Percentiles rank a stretch among this genome's conserved stretches.
These are phyloP conservation scores for Ambrosiella beaveri DNA, from an alignment of 2,329 filamentous ascomycete species.

Conservation along the genomic window DNA sequence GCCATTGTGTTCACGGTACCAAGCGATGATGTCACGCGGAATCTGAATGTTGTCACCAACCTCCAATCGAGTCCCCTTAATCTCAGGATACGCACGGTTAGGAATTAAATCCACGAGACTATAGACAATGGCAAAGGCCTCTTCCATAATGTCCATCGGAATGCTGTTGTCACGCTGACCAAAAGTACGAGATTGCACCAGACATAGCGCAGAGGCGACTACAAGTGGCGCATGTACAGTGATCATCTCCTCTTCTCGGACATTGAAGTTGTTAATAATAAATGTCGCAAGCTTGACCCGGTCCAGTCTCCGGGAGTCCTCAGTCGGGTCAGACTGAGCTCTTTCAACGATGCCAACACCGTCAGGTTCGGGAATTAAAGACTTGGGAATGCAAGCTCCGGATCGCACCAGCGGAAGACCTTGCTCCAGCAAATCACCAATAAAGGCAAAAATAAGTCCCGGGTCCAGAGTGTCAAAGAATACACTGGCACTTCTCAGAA, in stretches of 20 bases:
- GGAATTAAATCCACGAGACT: conserved; percentile 47
- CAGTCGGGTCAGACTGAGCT: neutral
- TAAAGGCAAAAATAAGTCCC: conserved; percentile 74
- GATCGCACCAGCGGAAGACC: conserved; percentile 23
- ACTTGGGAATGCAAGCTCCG: conserved; percentile 24
- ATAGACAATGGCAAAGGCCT: conserved; percentile 32
- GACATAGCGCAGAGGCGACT: conserved; percentile 39
- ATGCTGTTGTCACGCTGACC: neutral
- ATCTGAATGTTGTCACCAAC: conserved; percentile 24
- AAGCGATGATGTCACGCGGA: conserved; percentile 42
- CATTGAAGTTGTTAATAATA: conserved; percentile 74
- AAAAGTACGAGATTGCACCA: conserved; percentile 5
- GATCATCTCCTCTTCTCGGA: conserved; percentile 91
- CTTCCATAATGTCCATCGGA: conserved; percentile 15
- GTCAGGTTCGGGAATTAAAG: neutral
- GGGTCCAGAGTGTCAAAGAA: conserved; percentile 98
- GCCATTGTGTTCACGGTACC: conserved; percentile 54
- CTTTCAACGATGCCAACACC: neutral
- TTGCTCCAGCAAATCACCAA: conserved; percentile 49
- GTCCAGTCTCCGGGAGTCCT: conserved; percentile 32
- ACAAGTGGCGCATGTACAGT: conserved; percentile 67
- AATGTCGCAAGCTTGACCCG: conserved; percentile 64
- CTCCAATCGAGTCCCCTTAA: conserved; percentile 12
- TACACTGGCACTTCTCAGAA: conserved; percentile 78
- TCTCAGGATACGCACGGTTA: conserved; percentile 38